Percentiles rank a stretch among this genome's conserved stretches.
These are phyloP conservation scores for Verticillium isaacii DNA, from an alignment of 2,329 filamentous ascomycete genomes.

Conservation along the genomic window DNA sequence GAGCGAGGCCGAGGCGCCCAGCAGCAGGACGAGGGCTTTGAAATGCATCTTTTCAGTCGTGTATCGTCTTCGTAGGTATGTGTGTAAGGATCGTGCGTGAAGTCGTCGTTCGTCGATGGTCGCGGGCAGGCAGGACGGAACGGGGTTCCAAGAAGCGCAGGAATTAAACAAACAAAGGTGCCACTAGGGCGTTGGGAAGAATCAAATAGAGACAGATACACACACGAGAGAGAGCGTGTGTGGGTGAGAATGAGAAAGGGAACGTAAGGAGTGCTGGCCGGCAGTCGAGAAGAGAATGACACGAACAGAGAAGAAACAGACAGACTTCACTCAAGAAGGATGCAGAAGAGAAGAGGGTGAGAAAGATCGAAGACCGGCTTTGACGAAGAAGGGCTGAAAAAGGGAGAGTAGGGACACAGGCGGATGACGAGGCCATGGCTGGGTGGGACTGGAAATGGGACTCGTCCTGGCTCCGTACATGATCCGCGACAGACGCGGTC, in stretches of 20 bases:
- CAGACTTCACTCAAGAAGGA: slow-evolving; percentile 4
- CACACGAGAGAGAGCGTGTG: neutral
- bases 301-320: slow-evolving; percentile 7
- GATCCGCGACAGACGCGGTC: neutral
- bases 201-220: slow-evolving; percentile 7
- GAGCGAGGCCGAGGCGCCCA: slow-evolving; percentile 2
- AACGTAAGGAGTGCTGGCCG: slow-evolving; percentile 1
- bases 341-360: slow-evolving; percentile 1
- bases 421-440: neutral
- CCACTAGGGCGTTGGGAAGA: slow-evolving; percentile 3
- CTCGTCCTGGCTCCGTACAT: neutral
- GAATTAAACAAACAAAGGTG: slow-evolving; percentile 2
- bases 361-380: slow-evolving; percentile 2
- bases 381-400: neutral
- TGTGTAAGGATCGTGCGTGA: neutral
- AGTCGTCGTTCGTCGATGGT: neutral
- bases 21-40: slow-evolving; percentile 7
- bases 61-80: neutral
- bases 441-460: neutral
- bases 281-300: slow-evolving; percentile 5
- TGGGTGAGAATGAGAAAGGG: neutral
- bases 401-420: neutral
- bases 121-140: neutral
- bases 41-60: slow-evolving; percentile 6
- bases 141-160: neutral